Evolutionary conservation across 2,329 filamentous ascomycete genomes (phyloP).

Genomic region (Diaporthe helianthi): DNA sequence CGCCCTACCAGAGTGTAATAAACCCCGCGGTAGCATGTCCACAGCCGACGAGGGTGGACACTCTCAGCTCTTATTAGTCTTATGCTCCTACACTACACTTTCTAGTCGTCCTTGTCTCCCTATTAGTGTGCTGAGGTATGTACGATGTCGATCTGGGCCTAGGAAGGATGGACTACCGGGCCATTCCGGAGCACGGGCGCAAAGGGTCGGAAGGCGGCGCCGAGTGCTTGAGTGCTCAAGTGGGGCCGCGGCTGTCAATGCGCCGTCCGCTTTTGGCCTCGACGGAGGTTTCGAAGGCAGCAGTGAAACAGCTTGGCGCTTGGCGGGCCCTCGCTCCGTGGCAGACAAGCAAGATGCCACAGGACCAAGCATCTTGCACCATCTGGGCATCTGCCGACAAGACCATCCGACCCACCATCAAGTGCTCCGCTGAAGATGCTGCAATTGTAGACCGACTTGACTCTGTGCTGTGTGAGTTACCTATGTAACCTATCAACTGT

Average conservation of each 20-base stretch:
- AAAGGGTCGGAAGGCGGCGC: neutral
- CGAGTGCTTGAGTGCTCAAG: no score
- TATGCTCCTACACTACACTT: no score
- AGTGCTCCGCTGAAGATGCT: constrained; percentile 1
- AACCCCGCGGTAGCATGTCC: no score
- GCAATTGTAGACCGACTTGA: neutral
- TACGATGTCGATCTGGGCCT: neutral
- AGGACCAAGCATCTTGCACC: neutral
- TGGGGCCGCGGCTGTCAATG: constrained; percentile 19
- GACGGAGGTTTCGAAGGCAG: constrained; percentile 12
- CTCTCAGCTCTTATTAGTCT: no score
- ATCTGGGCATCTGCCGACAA: neutral
- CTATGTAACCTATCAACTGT: no score
- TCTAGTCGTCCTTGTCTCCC: no score
- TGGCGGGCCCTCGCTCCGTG: constrained; percentile 20
- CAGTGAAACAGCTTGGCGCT: constrained; percentile 31
- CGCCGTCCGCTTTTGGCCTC: neutral
- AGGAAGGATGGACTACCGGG: neutral
- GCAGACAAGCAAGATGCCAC: neutral
- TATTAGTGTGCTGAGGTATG: no score
- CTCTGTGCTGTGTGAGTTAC: no score
- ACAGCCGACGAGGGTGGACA: no score
- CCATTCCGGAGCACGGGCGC: neutral
- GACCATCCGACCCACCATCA: neutral
- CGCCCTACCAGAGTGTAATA: no score